A percentile compares a stretch with the other conserved stretches of the same genome.
phyloP scores from a whole-genome alignment of 2,329 filamentous ascomycete species.

The Aspergillus sp. region DNA sequence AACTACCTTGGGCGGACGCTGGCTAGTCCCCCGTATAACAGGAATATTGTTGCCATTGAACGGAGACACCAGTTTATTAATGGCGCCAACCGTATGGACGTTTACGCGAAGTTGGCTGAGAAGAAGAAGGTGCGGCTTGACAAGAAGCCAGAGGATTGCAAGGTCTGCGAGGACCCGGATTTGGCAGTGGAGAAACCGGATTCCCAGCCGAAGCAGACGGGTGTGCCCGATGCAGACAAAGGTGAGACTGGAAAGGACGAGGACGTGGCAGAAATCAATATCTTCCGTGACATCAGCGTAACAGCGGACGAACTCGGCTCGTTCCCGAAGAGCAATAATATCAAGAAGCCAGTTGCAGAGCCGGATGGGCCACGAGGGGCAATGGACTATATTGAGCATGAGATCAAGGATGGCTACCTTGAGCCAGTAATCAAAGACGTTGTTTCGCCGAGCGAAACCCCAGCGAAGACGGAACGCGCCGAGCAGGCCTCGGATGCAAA shows the following conservation, averaged over 20 bases:
- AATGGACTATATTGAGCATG: conserved; percentile 46
- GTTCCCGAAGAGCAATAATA: conserved; percentile 10
- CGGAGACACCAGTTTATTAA: conserved; percentile 81
- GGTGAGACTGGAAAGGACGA: conserved; percentile 20
- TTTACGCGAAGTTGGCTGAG: conserved; percentile 74
- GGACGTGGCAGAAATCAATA: conserved; percentile 29
- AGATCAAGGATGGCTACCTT: conserved; percentile 44
- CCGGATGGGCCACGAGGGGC: conserved; percentile 29
- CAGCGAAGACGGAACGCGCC: not conserved
- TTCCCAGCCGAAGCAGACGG: not conserved
- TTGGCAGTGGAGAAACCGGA: conserved; percentile 4
- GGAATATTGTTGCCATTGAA: conserved; percentile 87
- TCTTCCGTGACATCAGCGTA: conserved; percentile 36
- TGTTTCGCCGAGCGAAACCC: conserved; percentile 18
- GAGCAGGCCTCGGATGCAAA: conserved; percentile 20
- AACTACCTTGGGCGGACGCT: conserved; percentile 91
- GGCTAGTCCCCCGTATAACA: conserved; percentile 81
- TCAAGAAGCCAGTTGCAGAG: conserved; percentile 16
- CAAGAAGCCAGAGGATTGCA: conserved; percentile 60
- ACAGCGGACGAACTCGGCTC: conserved; percentile 29
- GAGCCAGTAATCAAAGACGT: conserved; percentile 41
- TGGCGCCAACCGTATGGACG: conserved; percentile 79
- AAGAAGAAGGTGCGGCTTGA: conserved; percentile 74
- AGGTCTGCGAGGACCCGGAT: conserved; percentile 21
- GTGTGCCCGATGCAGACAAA: conserved; percentile 3